These are phyloP conservation scores for Aspergillus pseudonomiae DNA, from an alignment of 2,329 filamentous ascomycete genomes.

Conservation along the genomic window DNA sequence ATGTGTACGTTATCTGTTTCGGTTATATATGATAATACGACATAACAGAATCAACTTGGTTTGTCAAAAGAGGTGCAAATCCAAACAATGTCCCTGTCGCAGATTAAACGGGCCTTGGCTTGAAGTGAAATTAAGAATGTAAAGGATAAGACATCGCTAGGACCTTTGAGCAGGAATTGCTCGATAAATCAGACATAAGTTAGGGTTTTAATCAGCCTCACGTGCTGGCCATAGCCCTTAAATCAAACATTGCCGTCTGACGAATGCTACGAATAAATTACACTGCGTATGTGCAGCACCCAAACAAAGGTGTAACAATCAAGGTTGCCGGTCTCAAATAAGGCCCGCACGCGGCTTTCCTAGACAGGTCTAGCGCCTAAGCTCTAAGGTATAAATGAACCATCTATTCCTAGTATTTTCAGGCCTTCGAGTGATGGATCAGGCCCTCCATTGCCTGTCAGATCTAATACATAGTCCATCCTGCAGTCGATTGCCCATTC, in stretches of 20 bases:
- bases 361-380: background rate
- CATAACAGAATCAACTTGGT: background rate
- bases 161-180: background rate
- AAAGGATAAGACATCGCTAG: accelerated
- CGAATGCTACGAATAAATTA: no score
- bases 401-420: background rate
- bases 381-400: background rate
- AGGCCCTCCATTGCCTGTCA: background rate
- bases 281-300: no score
- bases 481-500: background rate
- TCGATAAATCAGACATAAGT: background rate
- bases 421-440: background rate
- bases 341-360: background rate
- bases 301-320: no score
- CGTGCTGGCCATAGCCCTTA: background rate
- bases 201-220: background rate
- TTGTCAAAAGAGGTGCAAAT: background rate
- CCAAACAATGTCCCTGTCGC: no score
- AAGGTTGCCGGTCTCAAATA: background rate
- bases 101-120: background rate
- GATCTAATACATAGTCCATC: background rate
- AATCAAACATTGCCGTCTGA: background rate
- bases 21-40: background rate
- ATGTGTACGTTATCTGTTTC: background rate
- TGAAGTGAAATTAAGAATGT: background rate